These are phyloP conservation scores for Trichoderma parareesei DNA, from an alignment of 495 filamentous ascomycete genomes.

Conservation along the genomic window DNA sequence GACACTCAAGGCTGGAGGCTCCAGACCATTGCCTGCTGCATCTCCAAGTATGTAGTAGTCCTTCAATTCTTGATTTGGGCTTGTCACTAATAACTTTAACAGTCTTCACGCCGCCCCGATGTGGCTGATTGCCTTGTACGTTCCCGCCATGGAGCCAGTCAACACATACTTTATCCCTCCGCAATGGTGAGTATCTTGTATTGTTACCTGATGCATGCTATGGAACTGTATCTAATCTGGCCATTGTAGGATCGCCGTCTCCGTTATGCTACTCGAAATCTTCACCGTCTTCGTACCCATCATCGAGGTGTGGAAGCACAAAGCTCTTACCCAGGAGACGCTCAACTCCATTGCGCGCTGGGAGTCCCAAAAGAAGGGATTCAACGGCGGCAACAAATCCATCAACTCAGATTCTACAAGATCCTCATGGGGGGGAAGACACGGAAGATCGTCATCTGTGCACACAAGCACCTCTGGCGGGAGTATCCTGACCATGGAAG, in stretches of 20 bases:
- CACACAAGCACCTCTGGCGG: constrained; percentile 26
- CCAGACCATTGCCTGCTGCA: constrained; percentile 47
- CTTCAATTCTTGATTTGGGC: neutral
- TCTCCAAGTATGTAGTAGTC: constrained; percentile 33
- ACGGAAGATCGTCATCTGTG: constrained; percentile 19
- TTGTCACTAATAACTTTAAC: constrained; percentile 12
- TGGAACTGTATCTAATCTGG: neutral
- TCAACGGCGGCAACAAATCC: constrained; percentile 10
- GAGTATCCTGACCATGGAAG: constrained; percentile 47
- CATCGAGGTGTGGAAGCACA: constrained; percentile 23
- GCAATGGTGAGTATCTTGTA: constrained; percentile 38
- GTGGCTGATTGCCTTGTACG: constrained; percentile 49
- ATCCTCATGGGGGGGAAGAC: constrained; percentile 21
- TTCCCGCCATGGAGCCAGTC: constrained; percentile 38
- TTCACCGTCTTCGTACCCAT: constrained; percentile 41
- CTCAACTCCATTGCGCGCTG: constrained; percentile 23
- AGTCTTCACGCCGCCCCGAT: constrained; percentile 51
- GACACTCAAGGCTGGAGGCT: constrained; percentile 54
- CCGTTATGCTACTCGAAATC: constrained; percentile 40
- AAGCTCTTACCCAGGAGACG: constrained; percentile 23
- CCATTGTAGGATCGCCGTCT: constrained; percentile 23
- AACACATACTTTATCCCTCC: constrained; percentile 35
- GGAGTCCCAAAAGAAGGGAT: constrained; percentile 25
- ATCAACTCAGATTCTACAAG: constrained; percentile 10
- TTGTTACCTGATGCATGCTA: too few species aligned